A percentile compares a stretch with the other conserved stretches of the same genome.
phyloP scores from a whole-genome alignment of 768 basidiomycete species.

The Tephrocybe sp. region DNA sequence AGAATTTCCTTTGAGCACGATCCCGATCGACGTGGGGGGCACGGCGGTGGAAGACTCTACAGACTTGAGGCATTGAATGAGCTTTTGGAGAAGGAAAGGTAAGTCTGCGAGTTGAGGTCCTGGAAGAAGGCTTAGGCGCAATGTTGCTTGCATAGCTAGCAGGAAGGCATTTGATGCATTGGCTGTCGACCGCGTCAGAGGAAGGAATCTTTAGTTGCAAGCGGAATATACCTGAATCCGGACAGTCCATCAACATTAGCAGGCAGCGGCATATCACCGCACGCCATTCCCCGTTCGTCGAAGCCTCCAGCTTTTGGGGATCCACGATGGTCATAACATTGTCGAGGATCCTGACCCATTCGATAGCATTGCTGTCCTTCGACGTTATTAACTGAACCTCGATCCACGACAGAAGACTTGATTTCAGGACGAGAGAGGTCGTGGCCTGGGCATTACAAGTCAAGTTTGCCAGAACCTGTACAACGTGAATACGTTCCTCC shows the following conservation, averaged over 20 bases:
- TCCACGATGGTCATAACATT: slow-evolving; percentile 59
- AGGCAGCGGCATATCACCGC: slow-evolving; percentile 55
- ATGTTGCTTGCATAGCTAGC: slow-evolving; percentile 28
- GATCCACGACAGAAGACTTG: slow-evolving; percentile 79
- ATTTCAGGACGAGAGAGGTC: slow-evolving; percentile 69
- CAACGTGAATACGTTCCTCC: not conserved
- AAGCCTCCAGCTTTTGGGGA: slow-evolving; percentile 47
- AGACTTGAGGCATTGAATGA: slow-evolving; percentile 25
- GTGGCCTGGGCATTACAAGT: slow-evolving; percentile 70
- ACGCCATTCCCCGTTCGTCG: slow-evolving; percentile 64
- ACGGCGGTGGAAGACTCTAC: slow-evolving; percentile 25
- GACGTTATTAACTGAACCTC: slow-evolving; percentile 60
- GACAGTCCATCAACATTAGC: slow-evolving; percentile 33
- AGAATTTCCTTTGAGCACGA: not conserved
- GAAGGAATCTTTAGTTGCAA: not conserved
- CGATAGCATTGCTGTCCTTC: slow-evolving; percentile 42
- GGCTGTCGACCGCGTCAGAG: slow-evolving; percentile 5
- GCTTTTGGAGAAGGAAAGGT: slow-evolving; percentile 28
- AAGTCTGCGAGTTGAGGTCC: slow-evolving; percentile 27
- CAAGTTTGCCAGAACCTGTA: slow-evolving; percentile 72
- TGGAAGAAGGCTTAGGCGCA: slow-evolving; percentile 37
- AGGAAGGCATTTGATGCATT: slow-evolving; percentile 14
- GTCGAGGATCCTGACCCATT: slow-evolving; percentile 67
- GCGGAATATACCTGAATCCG: slow-evolving; percentile 25
- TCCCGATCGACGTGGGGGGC: slow-evolving; percentile 9